phyloP scores from a whole-genome alignment of 2,329 filamentous ascomycete genomes.

The Cercospora sojina region DNA sequence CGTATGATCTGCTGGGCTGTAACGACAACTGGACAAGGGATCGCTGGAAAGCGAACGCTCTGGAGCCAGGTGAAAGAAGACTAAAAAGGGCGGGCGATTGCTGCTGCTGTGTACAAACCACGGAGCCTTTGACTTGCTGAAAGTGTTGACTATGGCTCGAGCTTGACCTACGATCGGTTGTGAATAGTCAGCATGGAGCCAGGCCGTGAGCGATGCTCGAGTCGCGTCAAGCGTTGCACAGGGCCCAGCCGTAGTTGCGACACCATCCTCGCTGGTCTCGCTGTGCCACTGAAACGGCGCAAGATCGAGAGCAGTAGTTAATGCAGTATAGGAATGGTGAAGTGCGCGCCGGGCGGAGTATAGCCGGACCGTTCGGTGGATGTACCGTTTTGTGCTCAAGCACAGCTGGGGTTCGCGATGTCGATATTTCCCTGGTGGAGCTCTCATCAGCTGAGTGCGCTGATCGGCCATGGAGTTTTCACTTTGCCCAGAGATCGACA shows the following conservation, averaged over 20 bases:
- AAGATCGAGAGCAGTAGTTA: slow-evolving; percentile 7
- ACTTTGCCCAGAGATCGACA: not conserved
- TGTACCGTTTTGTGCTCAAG: slow-evolving; percentile 13
- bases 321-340: slow-evolving; percentile 11
- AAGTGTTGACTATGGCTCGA: not conserved
- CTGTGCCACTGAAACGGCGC: slow-evolving; percentile 12
- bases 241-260: slow-evolving; percentile 16
- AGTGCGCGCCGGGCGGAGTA: slow-evolving; percentile 13
- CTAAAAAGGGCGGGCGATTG: not conserved
- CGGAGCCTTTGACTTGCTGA: slow-evolving; percentile 5
- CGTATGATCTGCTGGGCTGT: not conserved
- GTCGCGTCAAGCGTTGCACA: not conserved
- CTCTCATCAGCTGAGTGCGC: too few relatives aligned
- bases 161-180: slow-evolving; percentile 3
- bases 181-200: slow-evolving; percentile 3
- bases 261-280: slow-evolving; percentile 15
- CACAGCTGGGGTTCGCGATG: slow-evolving; percentile 15
- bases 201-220: not conserved
- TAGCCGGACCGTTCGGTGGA: slow-evolving; percentile 12
- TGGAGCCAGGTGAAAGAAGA: not conserved
- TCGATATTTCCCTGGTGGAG: slow-evolving; percentile 12
- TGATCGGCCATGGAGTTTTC: not conserved
- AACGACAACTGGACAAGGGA: slow-evolving; percentile 1
- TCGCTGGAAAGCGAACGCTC: not conserved
- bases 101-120: not conserved